These are phyloP conservation scores for Pythium guiyangense DNA, from an alignment of 352 stramenopile species.

Conservation along the genomic window DNA sequence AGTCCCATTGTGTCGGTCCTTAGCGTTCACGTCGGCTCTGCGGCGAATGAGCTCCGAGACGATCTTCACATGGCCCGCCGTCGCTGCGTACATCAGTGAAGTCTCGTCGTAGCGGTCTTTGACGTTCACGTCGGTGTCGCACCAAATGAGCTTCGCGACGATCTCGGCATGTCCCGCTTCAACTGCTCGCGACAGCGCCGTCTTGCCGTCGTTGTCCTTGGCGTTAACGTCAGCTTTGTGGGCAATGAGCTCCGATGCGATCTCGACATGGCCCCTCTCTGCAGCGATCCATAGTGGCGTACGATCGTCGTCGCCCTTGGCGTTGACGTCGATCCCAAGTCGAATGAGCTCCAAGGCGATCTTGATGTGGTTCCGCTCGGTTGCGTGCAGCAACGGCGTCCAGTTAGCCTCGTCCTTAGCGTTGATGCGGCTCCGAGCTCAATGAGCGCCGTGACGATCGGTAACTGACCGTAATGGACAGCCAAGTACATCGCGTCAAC, in stretches of 20 bases:
- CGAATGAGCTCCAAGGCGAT: neutral
- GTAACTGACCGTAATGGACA: neutral
- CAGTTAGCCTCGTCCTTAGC: neutral
- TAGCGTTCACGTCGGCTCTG: neutral
- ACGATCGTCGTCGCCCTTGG: neutral
- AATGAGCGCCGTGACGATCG: neutral
- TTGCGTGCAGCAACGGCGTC: neutral
- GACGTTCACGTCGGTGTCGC: neutral
- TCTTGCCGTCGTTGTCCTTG: neutral
- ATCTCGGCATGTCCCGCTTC: neutral
- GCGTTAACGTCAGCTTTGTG: neutral
- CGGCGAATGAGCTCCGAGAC: neutral
- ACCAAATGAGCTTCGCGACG: neutral
- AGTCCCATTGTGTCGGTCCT: neutral
- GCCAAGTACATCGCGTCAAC: neutral
- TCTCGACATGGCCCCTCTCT: neutral
- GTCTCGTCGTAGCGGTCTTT: neutral
- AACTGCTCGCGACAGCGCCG: neutral
- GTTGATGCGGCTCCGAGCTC: neutral
- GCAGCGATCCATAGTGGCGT: neutral
- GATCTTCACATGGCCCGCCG: neutral
- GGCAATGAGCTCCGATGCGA: neutral
- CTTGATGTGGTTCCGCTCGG: neutral
- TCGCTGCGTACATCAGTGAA: neutral
- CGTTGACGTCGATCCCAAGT: neutral